These are phyloP conservation scores for Pneumocystis murina DNA, from an alignment of 1,139 yeast genomes.

Conservation along the genomic window DNA sequence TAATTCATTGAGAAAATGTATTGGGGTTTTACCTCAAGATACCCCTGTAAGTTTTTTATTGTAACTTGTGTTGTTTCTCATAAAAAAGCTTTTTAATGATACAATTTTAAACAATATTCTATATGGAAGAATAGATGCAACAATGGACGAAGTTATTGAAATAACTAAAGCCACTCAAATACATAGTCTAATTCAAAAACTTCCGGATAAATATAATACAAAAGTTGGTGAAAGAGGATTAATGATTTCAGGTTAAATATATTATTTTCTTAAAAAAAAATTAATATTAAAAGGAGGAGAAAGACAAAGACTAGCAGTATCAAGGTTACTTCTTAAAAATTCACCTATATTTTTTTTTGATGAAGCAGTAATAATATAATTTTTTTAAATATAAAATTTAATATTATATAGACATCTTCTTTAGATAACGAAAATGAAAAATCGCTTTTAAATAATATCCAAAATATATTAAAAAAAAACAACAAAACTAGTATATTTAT, in stretches of 20 bases:
- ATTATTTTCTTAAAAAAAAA: conserved; percentile 73
- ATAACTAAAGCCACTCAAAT: conserved; percentile 61
- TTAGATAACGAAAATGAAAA: conserved; percentile 67
- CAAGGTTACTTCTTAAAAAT: conserved; percentile 66
- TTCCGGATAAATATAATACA: conserved; percentile 43
- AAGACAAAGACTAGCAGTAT: conserved; percentile 72
- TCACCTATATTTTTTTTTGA: conserved; percentile 59
- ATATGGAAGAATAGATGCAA: conserved; percentile 65
- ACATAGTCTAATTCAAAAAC: conserved; percentile 42
- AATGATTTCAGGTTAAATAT: conserved; percentile 63
- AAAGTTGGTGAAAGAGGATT: conserved; percentile 80
- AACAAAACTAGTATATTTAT: conserved; percentile 64
- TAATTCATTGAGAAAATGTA: conserved; percentile 53
- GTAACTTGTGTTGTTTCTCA: conserved; percentile 39
- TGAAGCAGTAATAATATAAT: conserved; percentile 41
- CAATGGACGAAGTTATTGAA: conserved; percentile 51
- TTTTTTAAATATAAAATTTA: neutral
- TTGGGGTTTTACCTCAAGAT: conserved; percentile 96
- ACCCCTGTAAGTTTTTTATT: conserved; percentile 61
- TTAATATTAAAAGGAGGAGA: conserved; percentile 79
- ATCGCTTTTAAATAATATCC: conserved; percentile 38
- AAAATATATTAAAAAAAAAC: conserved; percentile 49
- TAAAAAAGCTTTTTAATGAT: conserved; percentile 45
- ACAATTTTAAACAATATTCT: conserved; percentile 74
- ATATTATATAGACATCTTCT: conserved; percentile 44